Base-by-base conservation (phyloP, 768 basidiomycete species). In the Thelephora aurantiotincta region DNA sequence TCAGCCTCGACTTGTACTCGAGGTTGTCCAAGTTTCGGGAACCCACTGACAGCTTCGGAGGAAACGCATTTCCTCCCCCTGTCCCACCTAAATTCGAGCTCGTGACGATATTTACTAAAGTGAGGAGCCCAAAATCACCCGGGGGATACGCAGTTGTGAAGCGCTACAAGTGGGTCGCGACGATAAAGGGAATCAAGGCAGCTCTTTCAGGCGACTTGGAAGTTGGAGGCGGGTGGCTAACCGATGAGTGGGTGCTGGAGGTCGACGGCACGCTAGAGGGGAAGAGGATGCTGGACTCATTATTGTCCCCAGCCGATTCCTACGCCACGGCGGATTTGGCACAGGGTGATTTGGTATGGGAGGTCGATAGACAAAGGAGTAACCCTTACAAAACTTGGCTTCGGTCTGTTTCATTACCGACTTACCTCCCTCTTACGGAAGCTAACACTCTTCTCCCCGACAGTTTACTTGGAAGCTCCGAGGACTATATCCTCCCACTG, bases 231-330 rank as follows among this genome's bases (percentile, higher is more conserved):
- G 80, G 78, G 5, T 83, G 86, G 79, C 14, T 18, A 41, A 66
- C 71, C 30, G 80, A 80, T 7, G 81, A 87, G 52, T 87, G 86
- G 84, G 65, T 84, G 12, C 65, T 88, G n/a, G 82, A 88, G 60
- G 78, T 75, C 1, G 82, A 84, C 47, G 86, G 84, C 1, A 88
- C 84, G 14, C 67, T 63, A 30, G 82, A 84, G 57, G 82, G 80
- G 5, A 66, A 72, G 41, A 68, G 74, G 57, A 58, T 65, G 2
- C 59, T 85, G 36, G 38, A 41, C 26, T 30, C 26, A 14, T 16
- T 18, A 18, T 50, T 80, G n/a, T 70, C 78, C 50, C 77, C 76
- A 54, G 61, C 82, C 11, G 57, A 62, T 2, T 71, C 73, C 0
- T 52, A 55, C 34, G 51, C 51, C 43, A 46, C 60, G 43, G 65